Base-by-base conservation (phyloP, 805 yeast species). In the Pichia nanzhaoensis region DNA sequence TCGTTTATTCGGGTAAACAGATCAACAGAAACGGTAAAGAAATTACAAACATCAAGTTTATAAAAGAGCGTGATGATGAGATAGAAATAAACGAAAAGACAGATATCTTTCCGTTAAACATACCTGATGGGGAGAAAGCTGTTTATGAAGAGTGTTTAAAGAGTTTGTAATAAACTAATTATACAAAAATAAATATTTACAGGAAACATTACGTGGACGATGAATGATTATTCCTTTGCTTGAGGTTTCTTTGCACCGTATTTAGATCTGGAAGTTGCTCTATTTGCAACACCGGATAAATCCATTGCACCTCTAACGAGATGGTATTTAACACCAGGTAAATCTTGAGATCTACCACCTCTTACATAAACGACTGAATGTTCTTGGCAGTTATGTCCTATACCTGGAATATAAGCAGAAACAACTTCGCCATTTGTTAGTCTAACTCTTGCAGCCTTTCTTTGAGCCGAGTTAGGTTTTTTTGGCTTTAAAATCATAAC, bases 341-440 rank as follows among this genome's bases (percentile, higher is more conserved):
- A 72, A 80, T 93, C 99, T 62, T 90, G 96, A 43, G 87, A 87
- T 74, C 97, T 81, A 14, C 99, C 99, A n/a, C 99, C 99, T 67
- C 99, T 80, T 3, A 93, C 95, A 43, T 80, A 77, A 1, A 93
- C 98, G 42, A 93, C 95, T 59, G 95, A 86, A 68, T 93, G 99
- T 65, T 93, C 99, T 70, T 93, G 98, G 19, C 95, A 83, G 60
- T 93, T 93, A 66, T 93, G 99, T 18, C 99, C 99, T 62, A 93
- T 97, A 45, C 99, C 99, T 14, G 97, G 96, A 47, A 93, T 93
- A 63, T 89, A 90, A 1, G 96, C 96, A 38, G 91, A 82, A 16
- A 93, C 77, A 41, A 86, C 81, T 53, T 82, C 83, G 22, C 98
- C 99, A 57, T 86, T 91, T 10, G 95, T 77, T 50, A 93, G 73